Evolutionary conservation across 169 alveolate species (phyloP).

Genomic region (Theileria parva): DNA sequence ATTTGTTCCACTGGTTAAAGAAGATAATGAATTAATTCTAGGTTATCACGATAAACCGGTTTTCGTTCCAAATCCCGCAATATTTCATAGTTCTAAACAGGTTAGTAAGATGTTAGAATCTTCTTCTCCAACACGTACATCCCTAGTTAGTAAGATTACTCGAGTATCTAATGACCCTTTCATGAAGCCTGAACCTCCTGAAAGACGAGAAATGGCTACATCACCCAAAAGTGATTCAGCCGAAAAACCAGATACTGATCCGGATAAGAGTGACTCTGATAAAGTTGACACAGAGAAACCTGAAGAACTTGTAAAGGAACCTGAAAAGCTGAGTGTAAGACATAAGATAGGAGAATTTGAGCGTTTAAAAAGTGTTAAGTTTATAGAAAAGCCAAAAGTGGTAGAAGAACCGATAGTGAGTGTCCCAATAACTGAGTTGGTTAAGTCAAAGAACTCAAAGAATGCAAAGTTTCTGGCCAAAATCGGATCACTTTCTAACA

Average conservation of each 20-base stretch:
- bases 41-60: conserved; percentile 75
- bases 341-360: background rate
- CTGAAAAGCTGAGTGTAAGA: background rate
- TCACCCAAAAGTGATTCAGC: background rate
- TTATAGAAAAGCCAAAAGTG: background rate
- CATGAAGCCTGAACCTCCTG: conserved; percentile 14
- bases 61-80: conserved; percentile 77
- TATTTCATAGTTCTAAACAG: conserved; percentile 50
- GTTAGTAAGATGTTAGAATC: background rate
- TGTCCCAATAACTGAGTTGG: conserved; percentile 37
- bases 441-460: conserved; percentile 22
- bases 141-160: background rate
- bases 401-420: conserved; percentile 17
- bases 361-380: background rate
- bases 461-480: conserved; percentile 64
- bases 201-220: conserved; percentile 10
- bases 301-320: background rate
- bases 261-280: background rate
- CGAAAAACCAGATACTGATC: background rate
- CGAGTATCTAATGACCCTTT: background rate
- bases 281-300: background rate
- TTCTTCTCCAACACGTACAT: background rate
- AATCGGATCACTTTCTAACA: conserved; percentile 48
- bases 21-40: conserved; percentile 47
- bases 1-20: conserved; percentile 45